These are phyloP conservation scores for Magnolia officinalis DNA, from an alignment of 164 flowering plant species.

Conservation along the genomic window DNA sequence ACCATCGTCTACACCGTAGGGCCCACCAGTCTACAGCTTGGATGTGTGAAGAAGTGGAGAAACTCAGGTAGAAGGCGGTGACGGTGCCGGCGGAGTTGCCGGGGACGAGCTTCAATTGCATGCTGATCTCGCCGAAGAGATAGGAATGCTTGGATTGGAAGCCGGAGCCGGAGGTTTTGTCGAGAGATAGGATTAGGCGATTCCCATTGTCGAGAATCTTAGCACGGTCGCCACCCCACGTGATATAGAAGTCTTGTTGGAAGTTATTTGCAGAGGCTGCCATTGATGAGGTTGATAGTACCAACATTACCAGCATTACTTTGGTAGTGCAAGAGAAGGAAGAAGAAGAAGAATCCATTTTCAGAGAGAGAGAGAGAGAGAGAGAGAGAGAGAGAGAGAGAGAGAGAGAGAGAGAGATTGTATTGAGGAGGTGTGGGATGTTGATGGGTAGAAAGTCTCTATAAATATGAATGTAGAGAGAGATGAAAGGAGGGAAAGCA, in stretches of 20 bases:
- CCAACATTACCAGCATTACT: background rate
- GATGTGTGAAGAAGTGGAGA: background rate
- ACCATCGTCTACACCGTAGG: too few species aligned
- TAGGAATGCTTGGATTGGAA: slow-evolving; percentile 29
- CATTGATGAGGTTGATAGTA: background rate
- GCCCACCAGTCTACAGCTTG: background rate
- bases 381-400: background rate
- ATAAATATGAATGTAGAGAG: background rate
- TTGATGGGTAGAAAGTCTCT: background rate
- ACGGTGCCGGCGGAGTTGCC: slow-evolving; percentile 45
- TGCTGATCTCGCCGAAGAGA: slow-evolving; percentile 27
- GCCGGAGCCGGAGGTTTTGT: slow-evolving; percentile 34
- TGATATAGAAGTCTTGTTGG: slow-evolving; percentile 9
- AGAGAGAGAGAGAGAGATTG: background rate
- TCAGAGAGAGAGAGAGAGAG: background rate
- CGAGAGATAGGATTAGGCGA: slow-evolving; percentile 29
- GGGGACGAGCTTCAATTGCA: slow-evolving; percentile 33
- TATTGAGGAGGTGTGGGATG: background rate
- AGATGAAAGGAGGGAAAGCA: background rate
- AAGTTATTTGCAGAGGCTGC: slow-evolving; percentile 1
- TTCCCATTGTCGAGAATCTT: slow-evolving; percentile 10
- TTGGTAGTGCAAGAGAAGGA: background rate
- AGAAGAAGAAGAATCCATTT: background rate
- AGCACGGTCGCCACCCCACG: slow-evolving; percentile 7
- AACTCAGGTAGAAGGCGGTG: slow-evolving; percentile 31